Evolutionary conservation across 1,284 basidiomycete genomes (phyloP), one percentile per base, ranked within the genome.

Genomic region (Xerocomus amazonicus): DNA sequence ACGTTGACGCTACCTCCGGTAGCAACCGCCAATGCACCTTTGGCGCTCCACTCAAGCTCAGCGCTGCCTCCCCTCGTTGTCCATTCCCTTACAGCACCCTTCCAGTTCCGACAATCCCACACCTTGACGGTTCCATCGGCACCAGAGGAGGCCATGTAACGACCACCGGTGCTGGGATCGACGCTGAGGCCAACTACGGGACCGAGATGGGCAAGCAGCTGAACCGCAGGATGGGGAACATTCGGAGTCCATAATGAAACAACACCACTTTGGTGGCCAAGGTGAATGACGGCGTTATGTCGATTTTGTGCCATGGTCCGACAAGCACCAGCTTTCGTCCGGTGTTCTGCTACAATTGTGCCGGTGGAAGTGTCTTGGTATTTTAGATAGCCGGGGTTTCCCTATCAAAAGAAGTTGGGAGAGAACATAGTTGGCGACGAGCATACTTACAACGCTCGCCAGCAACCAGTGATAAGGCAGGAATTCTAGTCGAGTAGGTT

Each of bases 351-450:
- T 33, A 99, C 76, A 47, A 97, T 77, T 51, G 85, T 79, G 14
- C 96, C 96, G 0, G 95, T 99, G 3, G 94, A 95, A 0, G 92
- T 95, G 66, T 99, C 96, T 72, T 97, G 94, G 70, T 98, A 99
- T 73, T 96, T 96, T 2, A 99, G 77, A 67, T 87, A 92, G 1
- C 96, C 96, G 12, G 83, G 77, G 59, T 92, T 88, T 9, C 94
- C 93, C 88, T 91, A 57, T 17, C 17, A 28, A 35, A 27, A 23
- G 13, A 43, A 6, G 26, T 43, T 16, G 19, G 14, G 7, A 36
- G 12, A 9, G 7, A 13, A 35, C 1, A 9, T 6, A 17, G 7
- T 9, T 13, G 2, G 12, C 2, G 14, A 50, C 9, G 26, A 16
- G 41, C 41, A 29, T 34, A 79, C 86, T 54, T 63, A 90, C 89